Percentiles rank a stretch among this genome's conserved stretches.
These are phyloP conservation scores for Hypericum perforatum DNA, from an alignment of 345 rosid species.

Conservation along the genomic window DNA sequence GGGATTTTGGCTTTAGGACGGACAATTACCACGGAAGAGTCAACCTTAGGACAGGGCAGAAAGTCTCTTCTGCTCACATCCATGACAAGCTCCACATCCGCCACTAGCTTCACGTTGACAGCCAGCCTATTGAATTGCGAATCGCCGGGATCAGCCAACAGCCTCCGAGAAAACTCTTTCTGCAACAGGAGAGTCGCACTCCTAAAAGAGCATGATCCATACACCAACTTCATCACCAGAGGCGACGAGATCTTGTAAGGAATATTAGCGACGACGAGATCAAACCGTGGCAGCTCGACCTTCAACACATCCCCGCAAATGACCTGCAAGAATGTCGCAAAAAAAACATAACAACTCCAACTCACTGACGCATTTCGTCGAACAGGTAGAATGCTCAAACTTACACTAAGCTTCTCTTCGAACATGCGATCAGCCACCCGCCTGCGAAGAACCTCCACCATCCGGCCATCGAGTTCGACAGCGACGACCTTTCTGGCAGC, in stretches of 20 bases:
- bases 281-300: conserved; percentile 59
- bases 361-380: conserved; percentile 34
- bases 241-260: conserved; percentile 85
- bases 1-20: conserved; percentile 62
- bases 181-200: conserved; percentile 82
- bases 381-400: conserved; percentile 22
- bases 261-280: conserved; percentile 75
- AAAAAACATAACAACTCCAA: conserved; percentile 7
- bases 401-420: conserved; percentile 46
- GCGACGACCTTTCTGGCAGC: conserved; percentile 52
- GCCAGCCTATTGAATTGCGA: conserved; percentile 79
- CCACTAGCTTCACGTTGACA: conserved; percentile 72
- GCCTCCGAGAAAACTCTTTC: conserved; percentile 75
- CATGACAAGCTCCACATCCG: conserved; percentile 71
- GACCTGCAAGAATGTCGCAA: conserved; percentile 31
- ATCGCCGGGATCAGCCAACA: conserved; percentile 77
- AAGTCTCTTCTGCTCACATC: conserved; percentile 90
- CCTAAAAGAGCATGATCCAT: conserved; percentile 45
- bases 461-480: conserved; percentile 62
- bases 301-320: conserved; percentile 68
- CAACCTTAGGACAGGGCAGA: conserved; percentile 77
- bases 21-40: conserved; percentile 71
- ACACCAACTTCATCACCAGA: conserved; percentile 65
- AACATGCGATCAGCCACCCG: conserved; percentile 39
- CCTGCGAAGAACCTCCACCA: conserved; percentile 57